phyloP scores from a whole-genome alignment of 768 basidiomycete species.

The Suillus hirtellus region DNA sequence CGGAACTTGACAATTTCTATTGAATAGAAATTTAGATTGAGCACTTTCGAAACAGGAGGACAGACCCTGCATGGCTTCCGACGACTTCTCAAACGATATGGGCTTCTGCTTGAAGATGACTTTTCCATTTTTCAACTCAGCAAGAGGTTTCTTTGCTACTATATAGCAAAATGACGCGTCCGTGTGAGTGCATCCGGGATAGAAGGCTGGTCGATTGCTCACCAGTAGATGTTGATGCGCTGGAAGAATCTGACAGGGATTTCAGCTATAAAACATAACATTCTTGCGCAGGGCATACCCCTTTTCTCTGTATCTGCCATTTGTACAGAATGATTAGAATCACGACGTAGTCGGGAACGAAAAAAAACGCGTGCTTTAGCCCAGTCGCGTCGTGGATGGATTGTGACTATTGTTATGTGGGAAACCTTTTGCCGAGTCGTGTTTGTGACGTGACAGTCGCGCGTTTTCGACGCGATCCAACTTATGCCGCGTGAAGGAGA shows the following conservation, averaged over 20 bases:
- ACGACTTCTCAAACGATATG: conserved; percentile 72
- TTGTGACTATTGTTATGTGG: conserved; percentile 27
- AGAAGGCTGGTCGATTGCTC: conserved; percentile 11
- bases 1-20: conserved; percentile 74
- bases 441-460: conserved; percentile 42
- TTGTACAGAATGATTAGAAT: conserved; percentile 9
- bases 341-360: conserved; percentile 11
- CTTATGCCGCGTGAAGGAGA: background rate
- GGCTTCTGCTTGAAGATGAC: conserved; percentile 75
- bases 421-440: conserved; percentile 30
- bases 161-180: conserved; percentile 35
- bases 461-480: conserved; percentile 46
- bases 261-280: conserved; percentile 12
- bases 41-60: conserved; percentile 3
- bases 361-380: conserved; percentile 20
- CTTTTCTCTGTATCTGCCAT: conserved; percentile 23
- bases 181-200: conserved; percentile 5
- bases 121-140: conserved; percentile 77
- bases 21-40: background rate
- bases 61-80: conserved; percentile 80
- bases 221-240: conserved; percentile 19
- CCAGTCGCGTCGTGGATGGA: conserved; percentile 18
- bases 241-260: conserved; percentile 16
- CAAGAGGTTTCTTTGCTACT: conserved; percentile 43
- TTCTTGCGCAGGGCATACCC: conserved; percentile 17